These are phyloP conservation scores for Boehmeria nivea DNA, from an alignment of 306 rosid species.

Conservation along the genomic window DNA sequence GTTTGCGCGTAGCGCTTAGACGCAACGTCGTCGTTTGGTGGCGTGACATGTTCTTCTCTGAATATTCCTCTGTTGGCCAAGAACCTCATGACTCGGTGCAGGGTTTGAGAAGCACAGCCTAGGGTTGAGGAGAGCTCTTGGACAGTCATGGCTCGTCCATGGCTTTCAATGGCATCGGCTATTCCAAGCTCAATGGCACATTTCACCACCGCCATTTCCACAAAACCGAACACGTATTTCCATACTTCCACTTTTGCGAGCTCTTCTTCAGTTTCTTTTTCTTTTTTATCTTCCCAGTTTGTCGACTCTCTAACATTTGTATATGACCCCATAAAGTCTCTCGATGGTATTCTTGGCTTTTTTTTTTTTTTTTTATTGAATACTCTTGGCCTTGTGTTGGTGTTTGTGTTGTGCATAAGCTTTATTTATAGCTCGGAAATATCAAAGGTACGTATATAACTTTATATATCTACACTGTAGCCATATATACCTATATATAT, in stretches of 20 bases:
- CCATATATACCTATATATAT: too few relatives aligned
- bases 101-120: slow-evolving; percentile 22
- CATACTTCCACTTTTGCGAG: slow-evolving; percentile 31
- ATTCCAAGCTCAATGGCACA: slow-evolving; percentile 65
- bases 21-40: not conserved
- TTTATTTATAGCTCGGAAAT: too few relatives aligned
- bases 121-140: slow-evolving; percentile 39
- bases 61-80: slow-evolving; percentile 36
- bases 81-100: slow-evolving; percentile 47
- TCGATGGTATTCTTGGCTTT: too few relatives aligned
- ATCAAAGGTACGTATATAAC: too few relatives aligned
- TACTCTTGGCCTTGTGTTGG: too few relatives aligned
- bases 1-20: slow-evolving; percentile 17
- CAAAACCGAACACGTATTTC: slow-evolving; percentile 51
- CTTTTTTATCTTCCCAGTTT: not conserved
- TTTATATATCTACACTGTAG: too few relatives aligned
- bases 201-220: slow-evolving; percentile 50
- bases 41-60: slow-evolving; percentile 26
- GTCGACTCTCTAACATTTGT: slow-evolving; percentile 1
- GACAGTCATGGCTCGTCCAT: slow-evolving; percentile 46
- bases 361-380: too few relatives aligned
- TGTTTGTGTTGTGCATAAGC: too few relatives aligned
- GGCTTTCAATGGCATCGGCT: slow-evolving; percentile 51
- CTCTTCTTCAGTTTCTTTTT: slow-evolving; percentile 30
- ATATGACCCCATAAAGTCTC: slow-evolving; percentile 21